Base-by-base conservation (phyloP, 2,329 filamentous ascomycete genomes). In the Penicillium sp. region DNA sequence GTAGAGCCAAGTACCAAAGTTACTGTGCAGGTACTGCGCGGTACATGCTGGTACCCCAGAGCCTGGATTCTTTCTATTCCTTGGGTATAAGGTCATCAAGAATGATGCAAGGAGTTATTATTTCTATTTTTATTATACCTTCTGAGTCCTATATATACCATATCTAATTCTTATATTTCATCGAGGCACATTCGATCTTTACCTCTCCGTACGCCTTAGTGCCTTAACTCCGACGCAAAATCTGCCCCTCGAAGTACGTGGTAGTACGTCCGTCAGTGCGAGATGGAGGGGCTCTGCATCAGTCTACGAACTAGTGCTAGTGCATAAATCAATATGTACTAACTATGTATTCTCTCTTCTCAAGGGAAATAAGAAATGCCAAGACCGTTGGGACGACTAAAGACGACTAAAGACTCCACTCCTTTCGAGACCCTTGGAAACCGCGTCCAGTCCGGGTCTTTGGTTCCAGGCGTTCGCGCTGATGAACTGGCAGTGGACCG, bases 1-100 rank as follows among this genome's bases (percentile, higher is more conserved):
- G 55, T 52, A 50, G 53, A 57, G 49, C 55, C 53, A 56, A 54
- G 53, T 53, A 51, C 53, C 44, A 49, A 52, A 51, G 53, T 56
- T 56, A 54, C 50, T 53, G 44, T 48, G 49, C 44, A 52, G 45
- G 47, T 54, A 49, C 42, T 44, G 43, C 6, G 31, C 47, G 39
- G 41, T 56, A 56, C 52, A 45, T 48, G 18, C 14, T 16, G 31
- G 31, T 34, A 34, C 31, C 18, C 31, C 31, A 18, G 31, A 34
- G 31, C 31, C 31, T 34, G 31, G 31, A 34, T 34, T 34, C 31
- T 27, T 27, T 11, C 14, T 34, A 16, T 34, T 18, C 31, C 31
- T 34, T 16, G 16, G 24, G 18, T 29, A 23, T 37, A 38, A 38
- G 20, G 35, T 38, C 31, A 2, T 34, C 16, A 14, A 34, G 42